Evolutionary conservation across 441 rosid species (phyloP), one percentile per base, ranked within the genome.

Genomic region (Euphorbia schlechtendalii): DNA sequence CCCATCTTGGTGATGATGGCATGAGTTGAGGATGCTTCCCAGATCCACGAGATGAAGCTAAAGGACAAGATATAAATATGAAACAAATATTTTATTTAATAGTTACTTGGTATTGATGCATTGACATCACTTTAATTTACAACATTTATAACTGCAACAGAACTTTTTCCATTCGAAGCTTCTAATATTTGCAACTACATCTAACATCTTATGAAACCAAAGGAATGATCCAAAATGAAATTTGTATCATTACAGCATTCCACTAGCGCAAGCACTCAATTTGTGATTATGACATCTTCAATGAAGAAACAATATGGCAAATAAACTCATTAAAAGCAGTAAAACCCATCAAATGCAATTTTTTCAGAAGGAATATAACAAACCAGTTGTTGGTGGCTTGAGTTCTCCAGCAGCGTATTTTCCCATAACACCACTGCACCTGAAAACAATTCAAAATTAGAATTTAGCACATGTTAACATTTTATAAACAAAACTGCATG

Each of bases 371-470:
- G 51, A 64, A 28, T 41, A 28, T 15, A 55, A 79, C 97, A 74
- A 51, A 89, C 99, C 85, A 65, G 88, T 83, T 54, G 81, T 77
- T 58, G 99, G 99, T 18, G 99, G 99, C 89, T 85, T 94, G 69
- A 94, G 99, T 77, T 94, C 99, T 73, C 99, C 96, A 54, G 89
- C 96, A 55, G 96, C 92, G 75, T 94, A 94, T 81, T 85, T 91
- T 51, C 99, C 99, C 99, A 91, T 89, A 8, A 94, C 98, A 64
- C 99, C 99, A 78, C 99, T 90, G 70, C 99, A 91, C 99, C 99
- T 94, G 82, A 76, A 53, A 67, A 65, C 7, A 41, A 43, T 61
- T 36, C 36, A 25, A 9, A 1, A 17, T 46, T 8, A 45, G 6
- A 57, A 48, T 38, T 63, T 48, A 18, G 45, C 56, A 62, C 18